Conservation (phyloP, 257 asterid species). For the Avicennia marina region DNA sequence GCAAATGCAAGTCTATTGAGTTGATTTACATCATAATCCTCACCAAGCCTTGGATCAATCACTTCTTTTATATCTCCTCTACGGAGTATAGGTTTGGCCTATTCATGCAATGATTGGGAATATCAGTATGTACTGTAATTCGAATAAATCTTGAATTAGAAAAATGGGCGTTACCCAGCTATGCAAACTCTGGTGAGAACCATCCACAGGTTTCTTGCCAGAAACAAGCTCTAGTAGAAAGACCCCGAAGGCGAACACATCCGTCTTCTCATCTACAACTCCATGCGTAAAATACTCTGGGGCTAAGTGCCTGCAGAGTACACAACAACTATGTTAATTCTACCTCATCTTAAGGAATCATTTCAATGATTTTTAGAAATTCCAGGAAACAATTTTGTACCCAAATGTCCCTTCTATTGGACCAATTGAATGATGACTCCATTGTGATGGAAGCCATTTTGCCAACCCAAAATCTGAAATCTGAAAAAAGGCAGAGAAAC, state of each 20-base stretch:
- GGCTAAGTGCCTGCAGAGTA: constrained; percentile 64
- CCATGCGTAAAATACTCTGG: constrained; percentile 99
- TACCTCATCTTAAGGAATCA: too few species aligned
- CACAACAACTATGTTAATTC: too few species aligned
- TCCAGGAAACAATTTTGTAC: constrained; percentile 37
- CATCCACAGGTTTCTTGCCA: constrained; percentile 86
- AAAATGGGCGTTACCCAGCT: constrained; percentile 60
- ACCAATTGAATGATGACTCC: constrained; percentile 90
- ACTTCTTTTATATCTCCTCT: constrained; percentile 58
- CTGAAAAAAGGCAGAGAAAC: constrained; percentile 30
- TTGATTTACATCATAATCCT: constrained; percentile 43
- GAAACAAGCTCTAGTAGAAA: constrained; percentile 78
- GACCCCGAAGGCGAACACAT: constrained; percentile 94
- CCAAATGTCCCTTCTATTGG: constrained; percentile 99
- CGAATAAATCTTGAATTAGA: neutral
- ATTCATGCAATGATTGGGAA: neutral
- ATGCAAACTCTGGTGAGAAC: constrained; percentile 87
- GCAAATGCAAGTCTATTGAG: constrained; percentile 66
- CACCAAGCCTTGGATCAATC: constrained; percentile 71
- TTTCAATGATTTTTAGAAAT: too few species aligned
- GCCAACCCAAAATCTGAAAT: constrained; percentile 95
- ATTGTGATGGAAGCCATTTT: constrained; percentile 98
- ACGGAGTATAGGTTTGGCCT: constrained; percentile 84
- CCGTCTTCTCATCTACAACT: constrained; percentile 94
- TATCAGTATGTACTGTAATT: neutral